Conservation (phyloP, 1,139 yeast genomes). For the Geotrichum fermentans region DNA sequence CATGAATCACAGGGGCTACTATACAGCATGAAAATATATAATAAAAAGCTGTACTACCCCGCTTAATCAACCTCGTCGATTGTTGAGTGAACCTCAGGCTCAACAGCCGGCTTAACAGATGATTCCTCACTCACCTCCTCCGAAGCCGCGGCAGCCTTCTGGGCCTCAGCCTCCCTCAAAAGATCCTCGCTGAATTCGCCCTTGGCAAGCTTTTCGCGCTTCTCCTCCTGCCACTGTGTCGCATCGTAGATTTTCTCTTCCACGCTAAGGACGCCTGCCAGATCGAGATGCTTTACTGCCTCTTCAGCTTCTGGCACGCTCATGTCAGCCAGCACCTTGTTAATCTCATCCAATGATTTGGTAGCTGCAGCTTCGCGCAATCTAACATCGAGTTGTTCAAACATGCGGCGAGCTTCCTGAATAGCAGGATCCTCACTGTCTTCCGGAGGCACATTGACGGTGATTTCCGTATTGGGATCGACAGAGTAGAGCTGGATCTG, state of each 20-base stretch:
- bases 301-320: constrained; percentile 75
- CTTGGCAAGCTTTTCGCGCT: constrained; percentile 26
- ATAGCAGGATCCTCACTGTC: constrained; percentile 46
- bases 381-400: constrained; percentile 41
- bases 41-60: background rate
- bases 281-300: constrained; percentile 66
- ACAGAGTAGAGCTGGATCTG: constrained; percentile 82
- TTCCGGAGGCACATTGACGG: constrained; percentile 63
- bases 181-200: constrained; percentile 18
- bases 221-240: constrained; percentile 54
- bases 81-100: constrained; percentile 6
- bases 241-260: constrained; percentile 74
- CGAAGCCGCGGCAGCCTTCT: constrained; percentile 36
- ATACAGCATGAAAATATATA: background rate
- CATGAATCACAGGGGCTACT: background rate
- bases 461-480: constrained; percentile 75
- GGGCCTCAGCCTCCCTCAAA: constrained; percentile 27
- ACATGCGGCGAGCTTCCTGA: constrained; percentile 42
- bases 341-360: constrained; percentile 68
- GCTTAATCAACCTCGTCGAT: constrained; percentile 20
- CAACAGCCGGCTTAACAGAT: constrained; percentile 12
- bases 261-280: constrained; percentile 79
- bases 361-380: constrained; percentile 77
- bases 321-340: constrained; percentile 74
- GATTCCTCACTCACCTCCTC: constrained; percentile 2